Percentiles rank a stretch among this genome's conserved stretches.
phyloP scores from a whole-genome alignment of 208 protist species.

The Leishmania turanica region DNA sequence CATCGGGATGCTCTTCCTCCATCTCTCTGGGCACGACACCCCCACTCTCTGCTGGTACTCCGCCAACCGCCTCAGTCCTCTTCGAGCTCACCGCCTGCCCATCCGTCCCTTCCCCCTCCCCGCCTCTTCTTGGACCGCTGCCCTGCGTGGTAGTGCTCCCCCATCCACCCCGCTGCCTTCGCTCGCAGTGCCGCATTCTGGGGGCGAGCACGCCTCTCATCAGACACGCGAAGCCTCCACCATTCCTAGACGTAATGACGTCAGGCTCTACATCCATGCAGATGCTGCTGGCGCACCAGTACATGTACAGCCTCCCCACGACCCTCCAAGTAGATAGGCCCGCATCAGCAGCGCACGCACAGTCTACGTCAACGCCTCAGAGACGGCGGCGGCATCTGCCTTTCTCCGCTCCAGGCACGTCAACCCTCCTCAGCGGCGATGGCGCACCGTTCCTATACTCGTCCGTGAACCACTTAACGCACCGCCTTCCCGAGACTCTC shows the following conservation, averaged over 20 bases:
- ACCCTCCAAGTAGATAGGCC: too few species aligned
- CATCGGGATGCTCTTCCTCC: too few species aligned
- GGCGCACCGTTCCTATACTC: constrained; percentile 18
- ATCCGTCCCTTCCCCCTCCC: neutral
- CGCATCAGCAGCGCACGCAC: neutral
- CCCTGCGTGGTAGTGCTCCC: neutral
- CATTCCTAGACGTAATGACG: neutral
- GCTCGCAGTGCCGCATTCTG: neutral
- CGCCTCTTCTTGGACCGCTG: neutral
- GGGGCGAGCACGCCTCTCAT: neutral
- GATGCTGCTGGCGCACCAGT: constrained; percentile 12
- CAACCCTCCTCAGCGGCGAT: neutral
- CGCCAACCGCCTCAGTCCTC: neutral
- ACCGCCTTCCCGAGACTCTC: constrained; percentile 19
- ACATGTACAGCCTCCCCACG: neutral
- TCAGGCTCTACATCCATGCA: neutral
- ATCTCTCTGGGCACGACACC: neutral
- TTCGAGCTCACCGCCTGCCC: neutral
- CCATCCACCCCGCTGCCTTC: too few species aligned
- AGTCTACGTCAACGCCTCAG: neutral
- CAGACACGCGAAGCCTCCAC: neutral
- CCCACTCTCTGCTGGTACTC: neutral
- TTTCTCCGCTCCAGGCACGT: neutral
- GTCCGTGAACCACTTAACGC: constrained; percentile 21
- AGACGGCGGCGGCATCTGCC: neutral